A percentile compares a stretch with the other conserved stretches of the same genome.
Evolutionary conservation across 768 basidiomycete genomes (phyloP).

Genomic region (Dendrothele bispora): DNA sequence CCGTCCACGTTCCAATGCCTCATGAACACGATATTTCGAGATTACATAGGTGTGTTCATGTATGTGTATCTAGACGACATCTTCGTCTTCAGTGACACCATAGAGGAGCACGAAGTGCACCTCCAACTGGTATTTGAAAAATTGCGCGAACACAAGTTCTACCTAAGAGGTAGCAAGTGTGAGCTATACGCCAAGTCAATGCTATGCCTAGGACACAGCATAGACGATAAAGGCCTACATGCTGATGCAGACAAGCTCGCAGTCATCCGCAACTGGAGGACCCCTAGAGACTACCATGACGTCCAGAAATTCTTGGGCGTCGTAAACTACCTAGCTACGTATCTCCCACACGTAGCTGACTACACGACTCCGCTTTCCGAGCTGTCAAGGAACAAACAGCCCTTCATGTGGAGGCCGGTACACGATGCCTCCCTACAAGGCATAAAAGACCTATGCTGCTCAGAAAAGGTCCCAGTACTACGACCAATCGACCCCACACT

Average conservation of each 20-base stretch:
- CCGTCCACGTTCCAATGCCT: slow-evolving; percentile 33
- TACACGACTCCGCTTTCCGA: slow-evolving; percentile 20
- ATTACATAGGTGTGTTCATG: slow-evolving; percentile 24
- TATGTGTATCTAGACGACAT: slow-evolving; percentile 37
- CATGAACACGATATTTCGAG: slow-evolving; percentile 27
- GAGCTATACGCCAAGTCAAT: slow-evolving; percentile 20
- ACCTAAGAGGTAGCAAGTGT: slow-evolving; percentile 23
- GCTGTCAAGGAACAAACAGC: slow-evolving; percentile 15
- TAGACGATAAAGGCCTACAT: slow-evolving; percentile 29
- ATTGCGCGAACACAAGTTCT: slow-evolving; percentile 22
- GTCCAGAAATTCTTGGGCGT: slow-evolving; percentile 29
- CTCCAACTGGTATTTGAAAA: slow-evolving; percentile 21
- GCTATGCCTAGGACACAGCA: slow-evolving; percentile 29
- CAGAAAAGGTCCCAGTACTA: slow-evolving; percentile 9
- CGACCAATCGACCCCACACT: slow-evolving; percentile 9
- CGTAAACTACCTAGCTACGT: slow-evolving; percentile 26
- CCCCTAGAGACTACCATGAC: slow-evolving; percentile 9
- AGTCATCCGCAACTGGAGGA: slow-evolving; percentile 1
- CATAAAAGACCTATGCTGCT: slow-evolving; percentile 1
- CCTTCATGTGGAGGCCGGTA: slow-evolving; percentile 22
- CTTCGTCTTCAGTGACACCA: slow-evolving; percentile 26
- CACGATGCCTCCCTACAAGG: slow-evolving; percentile 7
- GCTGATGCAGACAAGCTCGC: slow-evolving; percentile 28
- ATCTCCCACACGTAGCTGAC: slow-evolving; percentile 24
- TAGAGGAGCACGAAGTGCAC: slow-evolving; percentile 28